phyloP scores from a whole-genome alignment of 306 rosid species.

The Fagus crenata region DNA sequence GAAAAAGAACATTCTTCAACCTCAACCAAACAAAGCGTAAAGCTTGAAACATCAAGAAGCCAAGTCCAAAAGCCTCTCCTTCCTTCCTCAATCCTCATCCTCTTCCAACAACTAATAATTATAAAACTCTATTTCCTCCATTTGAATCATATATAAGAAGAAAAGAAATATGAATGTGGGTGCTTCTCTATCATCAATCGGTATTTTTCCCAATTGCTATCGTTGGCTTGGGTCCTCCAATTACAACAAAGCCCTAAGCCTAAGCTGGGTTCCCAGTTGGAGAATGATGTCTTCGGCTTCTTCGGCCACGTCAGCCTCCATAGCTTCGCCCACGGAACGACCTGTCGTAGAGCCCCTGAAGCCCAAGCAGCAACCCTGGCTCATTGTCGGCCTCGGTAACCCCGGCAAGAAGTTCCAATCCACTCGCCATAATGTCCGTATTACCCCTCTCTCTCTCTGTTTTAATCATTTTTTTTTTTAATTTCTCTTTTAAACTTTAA shows the following conservation, averaged over 20 bases:
- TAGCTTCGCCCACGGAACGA: conserved; percentile 26
- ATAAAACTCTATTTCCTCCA: too few relatives aligned
- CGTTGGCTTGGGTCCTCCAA: conserved; percentile 40
- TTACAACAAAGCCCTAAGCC: conserved; percentile 14
- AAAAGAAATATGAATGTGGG: neutral
- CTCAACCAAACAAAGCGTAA: neutral
- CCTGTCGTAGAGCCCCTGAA: conserved; percentile 28
- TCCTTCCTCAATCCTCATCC: too few relatives aligned
- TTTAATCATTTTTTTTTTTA: too few relatives aligned
- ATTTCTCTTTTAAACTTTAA: too few relatives aligned
- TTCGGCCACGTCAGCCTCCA: conserved; percentile 6
- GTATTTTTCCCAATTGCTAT: conserved; percentile 23
- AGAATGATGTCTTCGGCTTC: neutral
- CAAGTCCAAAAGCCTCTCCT: too few relatives aligned
- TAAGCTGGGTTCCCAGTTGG: neutral
- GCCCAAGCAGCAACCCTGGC: conserved; percentile 60
- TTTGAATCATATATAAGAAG: too few relatives aligned
- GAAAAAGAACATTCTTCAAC: neutral
- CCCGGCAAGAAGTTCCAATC: conserved; percentile 62
- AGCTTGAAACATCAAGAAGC: too few relatives aligned
- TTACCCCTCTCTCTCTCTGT: neutral
- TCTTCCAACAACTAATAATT: too few relatives aligned
- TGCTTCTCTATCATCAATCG: conserved; percentile 32
- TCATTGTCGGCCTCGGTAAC: conserved; percentile 82
- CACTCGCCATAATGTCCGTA: conserved; percentile 75